Conservation (phyloP, 306 rosid species). For the Sphenostylis stenocarpa region DNA sequence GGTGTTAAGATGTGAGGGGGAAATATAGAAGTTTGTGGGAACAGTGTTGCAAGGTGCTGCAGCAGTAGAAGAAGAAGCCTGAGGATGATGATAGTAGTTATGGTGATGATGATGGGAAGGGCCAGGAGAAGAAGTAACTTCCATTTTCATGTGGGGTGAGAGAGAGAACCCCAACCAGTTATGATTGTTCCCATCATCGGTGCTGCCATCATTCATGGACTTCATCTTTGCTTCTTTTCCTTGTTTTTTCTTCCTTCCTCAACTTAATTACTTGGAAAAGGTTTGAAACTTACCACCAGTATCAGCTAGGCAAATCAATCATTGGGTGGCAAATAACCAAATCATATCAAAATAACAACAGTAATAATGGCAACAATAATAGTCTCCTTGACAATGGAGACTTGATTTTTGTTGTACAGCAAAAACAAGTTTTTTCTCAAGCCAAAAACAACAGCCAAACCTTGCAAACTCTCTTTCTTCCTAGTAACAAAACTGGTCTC, state of each 20-base stretch:
- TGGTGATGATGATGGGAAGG: slow-evolving; percentile 39
- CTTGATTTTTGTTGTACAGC: slow-evolving; percentile 48
- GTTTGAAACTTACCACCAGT: slow-evolving; percentile 19
- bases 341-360: slow-evolving; percentile 39
- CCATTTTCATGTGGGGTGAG: slow-evolving; percentile 92
- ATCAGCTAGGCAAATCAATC: slow-evolving; percentile 46
- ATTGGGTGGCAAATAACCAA: slow-evolving; percentile 49
- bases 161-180: slow-evolving; percentile 95
- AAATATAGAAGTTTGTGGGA: slow-evolving; percentile 45
- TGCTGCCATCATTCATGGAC: slow-evolving; percentile 58
- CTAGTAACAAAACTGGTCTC: slow-evolving; percentile 48
- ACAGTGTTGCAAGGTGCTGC: slow-evolving; percentile 31
- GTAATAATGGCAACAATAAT: neutral
- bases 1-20: slow-evolving; percentile 42
- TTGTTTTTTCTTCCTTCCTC: neutral
- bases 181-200: slow-evolving; percentile 38
- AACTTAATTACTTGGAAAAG: slow-evolving; percentile 16
- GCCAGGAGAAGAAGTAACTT: slow-evolving; percentile 33
- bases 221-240: slow-evolving; percentile 45
- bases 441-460: neutral
- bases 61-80: slow-evolving; percentile 39
- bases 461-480: neutral
- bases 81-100: slow-evolving; percentile 41
- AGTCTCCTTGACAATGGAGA: slow-evolving; percentile 13
- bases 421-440: neutral